Evolutionary conservation across 1,284 basidiomycete species (phyloP).

Genomic region (Ustilago loliicola): DNA sequence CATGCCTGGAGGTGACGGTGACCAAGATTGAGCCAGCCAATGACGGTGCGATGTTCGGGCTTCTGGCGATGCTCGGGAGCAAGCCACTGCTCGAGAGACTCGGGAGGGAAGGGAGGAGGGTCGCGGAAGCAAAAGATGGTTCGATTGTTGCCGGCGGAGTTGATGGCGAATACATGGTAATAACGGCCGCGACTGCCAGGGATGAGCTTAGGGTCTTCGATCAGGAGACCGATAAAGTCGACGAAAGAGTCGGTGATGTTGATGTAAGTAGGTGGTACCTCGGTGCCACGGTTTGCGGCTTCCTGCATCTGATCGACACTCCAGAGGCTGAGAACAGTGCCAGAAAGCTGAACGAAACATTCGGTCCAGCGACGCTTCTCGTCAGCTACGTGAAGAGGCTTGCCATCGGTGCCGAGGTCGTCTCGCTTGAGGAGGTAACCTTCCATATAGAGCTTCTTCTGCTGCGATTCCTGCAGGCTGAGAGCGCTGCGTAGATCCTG

Average conservation of each 20-base stretch:
- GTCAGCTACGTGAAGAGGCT: constrained; percentile 60
- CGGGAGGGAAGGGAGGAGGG: constrained; percentile 60
- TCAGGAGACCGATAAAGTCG: constrained; percentile 74
- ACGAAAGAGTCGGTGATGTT: constrained; percentile 84
- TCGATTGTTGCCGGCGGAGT: constrained; percentile 92
- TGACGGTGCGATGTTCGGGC: constrained; percentile 62
- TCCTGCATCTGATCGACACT: constrained; percentile 86
- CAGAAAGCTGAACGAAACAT: constrained; percentile 84
- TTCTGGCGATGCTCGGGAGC: constrained; percentile 56
- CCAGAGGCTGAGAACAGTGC: constrained; percentile 91
- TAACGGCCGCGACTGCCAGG: constrained; percentile 75
- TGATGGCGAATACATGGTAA: constrained; percentile 83
- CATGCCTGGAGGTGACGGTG: constrained; percentile 73
- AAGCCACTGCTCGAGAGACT: constrained; percentile 56
- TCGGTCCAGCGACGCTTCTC: constrained; percentile 63
- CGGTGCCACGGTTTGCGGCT: constrained; percentile 81
- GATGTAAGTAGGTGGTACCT: constrained; percentile 87
- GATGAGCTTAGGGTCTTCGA: constrained; percentile 73
- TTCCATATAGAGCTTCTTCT: constrained; percentile 69
- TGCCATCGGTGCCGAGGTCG: constrained; percentile 65
- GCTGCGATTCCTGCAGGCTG: constrained; percentile 65
- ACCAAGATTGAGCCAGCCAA: constrained; percentile 65
- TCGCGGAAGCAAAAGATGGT: constrained; percentile 78
- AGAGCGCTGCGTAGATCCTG: constrained; percentile 66
- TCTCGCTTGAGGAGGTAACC: constrained; percentile 67